Percentiles rank a stretch among this genome's conserved stretches.
Evolutionary conservation across 169 alveolate species (phyloP).

Genomic region (Plasmodium blacklocki): DNA sequence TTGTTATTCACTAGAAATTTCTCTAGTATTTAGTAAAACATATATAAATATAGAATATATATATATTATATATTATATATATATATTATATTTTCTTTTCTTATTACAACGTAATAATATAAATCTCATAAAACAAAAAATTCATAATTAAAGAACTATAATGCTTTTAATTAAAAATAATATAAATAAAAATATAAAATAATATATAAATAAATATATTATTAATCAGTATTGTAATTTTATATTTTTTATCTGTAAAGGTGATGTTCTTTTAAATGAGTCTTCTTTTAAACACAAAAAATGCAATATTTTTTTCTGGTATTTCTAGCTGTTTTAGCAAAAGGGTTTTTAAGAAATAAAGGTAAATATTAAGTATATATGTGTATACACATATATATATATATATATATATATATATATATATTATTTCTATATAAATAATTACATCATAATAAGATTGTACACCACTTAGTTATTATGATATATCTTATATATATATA

Average conservation of each 20-base stretch:
- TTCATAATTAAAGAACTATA: not conserved
- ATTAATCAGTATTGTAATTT: no score
- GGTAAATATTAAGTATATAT: constrained; percentile 13
- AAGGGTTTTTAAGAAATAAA: constrained; percentile 42
- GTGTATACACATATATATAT: no score
- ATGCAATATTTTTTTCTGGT: constrained; percentile 32
- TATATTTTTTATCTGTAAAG: not conserved
- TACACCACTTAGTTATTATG: no score
- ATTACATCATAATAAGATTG: no score
- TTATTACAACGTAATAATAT: not conserved
- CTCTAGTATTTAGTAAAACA: no score
- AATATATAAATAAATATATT: no score
- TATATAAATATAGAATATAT: no score
- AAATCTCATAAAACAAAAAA: not conserved
- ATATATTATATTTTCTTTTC: not conserved
- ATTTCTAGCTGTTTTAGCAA: constrained; percentile 17
- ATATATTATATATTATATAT: no score
- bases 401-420: no score
- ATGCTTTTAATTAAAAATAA: constrained; percentile 3
- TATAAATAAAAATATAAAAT: not conserved
- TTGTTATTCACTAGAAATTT: no score
- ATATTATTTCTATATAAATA: no score
- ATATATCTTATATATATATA: no score
- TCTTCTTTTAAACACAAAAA: constrained; percentile 3
- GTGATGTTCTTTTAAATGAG: constrained; percentile 16